phyloP scores from a whole-genome alignment of 148 eudicot genomes.

The Rhododendron griersonianum region DNA sequence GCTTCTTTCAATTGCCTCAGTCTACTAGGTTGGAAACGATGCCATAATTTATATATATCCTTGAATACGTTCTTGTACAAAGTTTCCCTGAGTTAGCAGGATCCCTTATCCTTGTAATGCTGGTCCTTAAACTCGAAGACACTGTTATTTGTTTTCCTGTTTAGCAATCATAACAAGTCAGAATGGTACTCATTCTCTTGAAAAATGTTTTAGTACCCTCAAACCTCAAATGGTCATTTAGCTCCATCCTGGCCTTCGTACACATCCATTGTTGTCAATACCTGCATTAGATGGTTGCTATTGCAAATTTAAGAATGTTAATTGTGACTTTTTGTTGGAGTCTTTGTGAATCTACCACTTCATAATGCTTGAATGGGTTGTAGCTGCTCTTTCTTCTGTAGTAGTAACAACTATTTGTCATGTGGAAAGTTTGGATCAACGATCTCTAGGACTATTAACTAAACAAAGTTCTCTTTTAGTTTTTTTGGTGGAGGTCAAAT shows the following conservation, averaged over 20 bases:
- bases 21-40: not conserved
- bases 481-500: conserved; percentile 72
- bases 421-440: not conserved
- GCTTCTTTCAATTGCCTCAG: conserved; percentile 1
- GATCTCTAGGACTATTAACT: not conserved
- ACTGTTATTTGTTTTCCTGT: not conserved
- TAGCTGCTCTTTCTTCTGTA: not conserved
- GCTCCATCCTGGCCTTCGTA: not conserved
- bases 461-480: conserved; percentile 22
- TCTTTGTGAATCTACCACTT: not conserved
- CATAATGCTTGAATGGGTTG: not conserved
- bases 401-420: not conserved
- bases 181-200: not conserved
- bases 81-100: not conserved
- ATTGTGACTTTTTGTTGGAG: not conserved
- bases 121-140: not conserved
- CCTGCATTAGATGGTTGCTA: not conserved
- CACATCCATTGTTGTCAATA: not conserved
- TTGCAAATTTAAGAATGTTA: not conserved
- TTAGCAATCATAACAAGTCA: not conserved
- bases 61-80: not conserved
- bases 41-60: not conserved
- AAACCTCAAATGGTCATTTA: not conserved
- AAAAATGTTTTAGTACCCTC: not conserved
- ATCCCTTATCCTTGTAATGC: not conserved